These are phyloP conservation scores for Chlorella variabilis DNA, from an alignment of 163 green algal genomes.

Conservation along the genomic window DNA sequence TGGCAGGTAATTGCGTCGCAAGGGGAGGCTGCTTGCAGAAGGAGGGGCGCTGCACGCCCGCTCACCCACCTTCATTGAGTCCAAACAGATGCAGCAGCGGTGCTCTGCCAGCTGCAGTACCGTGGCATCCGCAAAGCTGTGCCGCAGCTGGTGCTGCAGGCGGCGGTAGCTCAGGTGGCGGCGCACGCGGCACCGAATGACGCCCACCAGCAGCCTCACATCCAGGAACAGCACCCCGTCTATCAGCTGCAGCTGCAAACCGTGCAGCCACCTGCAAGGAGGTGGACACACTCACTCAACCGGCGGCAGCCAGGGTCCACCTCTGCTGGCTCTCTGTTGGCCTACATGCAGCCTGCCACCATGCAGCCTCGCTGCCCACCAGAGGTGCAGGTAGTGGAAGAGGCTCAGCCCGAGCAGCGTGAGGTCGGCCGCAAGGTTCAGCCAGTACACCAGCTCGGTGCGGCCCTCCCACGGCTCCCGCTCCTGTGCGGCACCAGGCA, in stretches of 20 bases:
- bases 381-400: constrained; percentile 68
- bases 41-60: no score
- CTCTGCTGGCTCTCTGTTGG: no score
- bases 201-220: constrained; percentile 54
- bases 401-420: constrained; percentile 53
- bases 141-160: constrained; percentile 57
- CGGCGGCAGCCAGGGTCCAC: no score
- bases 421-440: constrained; percentile 61
- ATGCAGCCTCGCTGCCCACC: constrained; percentile 49
- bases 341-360: no score
- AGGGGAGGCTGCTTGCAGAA: no score
- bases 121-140: constrained; percentile 53
- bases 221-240: constrained; percentile 72
- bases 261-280: constrained; percentile 23
- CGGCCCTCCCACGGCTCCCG: constrained; percentile 47
- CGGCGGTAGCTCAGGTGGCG: constrained; percentile 49
- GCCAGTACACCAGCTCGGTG: constrained; percentile 53
- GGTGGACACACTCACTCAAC: no score
- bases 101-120: constrained; percentile 41
- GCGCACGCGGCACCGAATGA: constrained; percentile 39
- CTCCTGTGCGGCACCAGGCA: constrained; percentile 1
- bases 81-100: constrained; percentile 76
- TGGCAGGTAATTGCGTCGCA: no score
- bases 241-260: constrained; percentile 47
- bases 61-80: constrained; percentile 45